Evolutionary conservation across 768 basidiomycete genomes (phyloP), one percentile per base, ranked within the genome.

Genomic region (Phanerochaete carnosa): DNA sequence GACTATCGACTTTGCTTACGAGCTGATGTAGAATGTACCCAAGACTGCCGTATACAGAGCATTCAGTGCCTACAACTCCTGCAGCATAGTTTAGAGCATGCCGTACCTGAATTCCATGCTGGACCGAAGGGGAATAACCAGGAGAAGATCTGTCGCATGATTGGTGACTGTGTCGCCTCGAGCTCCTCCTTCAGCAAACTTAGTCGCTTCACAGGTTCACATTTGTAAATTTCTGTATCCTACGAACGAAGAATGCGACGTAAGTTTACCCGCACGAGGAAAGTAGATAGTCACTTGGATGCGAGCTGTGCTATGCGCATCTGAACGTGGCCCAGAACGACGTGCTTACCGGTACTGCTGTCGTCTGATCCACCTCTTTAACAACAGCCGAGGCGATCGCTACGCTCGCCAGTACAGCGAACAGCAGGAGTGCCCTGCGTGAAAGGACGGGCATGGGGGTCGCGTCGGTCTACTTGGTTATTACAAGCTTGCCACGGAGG

Each of bases 1-100:
- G 16, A 37, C 12, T 23, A 25, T 25, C 70, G 69, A 65, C 66
- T 64, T 59, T 52, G 83, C 92, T 70, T 72, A 95, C 94, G 93
- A 95, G 80, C 92, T 94, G 75, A 95, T 95, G 79, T 95, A 95
- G 80, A 95, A 94, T 22, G 94, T 95, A 63, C 91, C 94, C 29
- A 95, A 80, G 58, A 97, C 84, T 83, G 64, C 30, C 49, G 35
- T 68, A 65, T 29, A 29, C 51, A 19, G 30, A 4, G 4, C 19
- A 39, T 3, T 60, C 26, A 57, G 55, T 50, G 29, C 30, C 5
- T 16, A 9, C 32, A n/a, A 25, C 9, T 47, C 47, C 22, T 19
- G 39, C 23, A 6, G 19, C 23, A 19, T 11, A 29, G 37, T 12
- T 22, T 26, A n/a, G 12, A 50, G 1, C 33, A 37, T 23, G 28